Conservation (phyloP, 2,329 filamentous ascomycete species). For the Parastagonospora avenae region DNA sequence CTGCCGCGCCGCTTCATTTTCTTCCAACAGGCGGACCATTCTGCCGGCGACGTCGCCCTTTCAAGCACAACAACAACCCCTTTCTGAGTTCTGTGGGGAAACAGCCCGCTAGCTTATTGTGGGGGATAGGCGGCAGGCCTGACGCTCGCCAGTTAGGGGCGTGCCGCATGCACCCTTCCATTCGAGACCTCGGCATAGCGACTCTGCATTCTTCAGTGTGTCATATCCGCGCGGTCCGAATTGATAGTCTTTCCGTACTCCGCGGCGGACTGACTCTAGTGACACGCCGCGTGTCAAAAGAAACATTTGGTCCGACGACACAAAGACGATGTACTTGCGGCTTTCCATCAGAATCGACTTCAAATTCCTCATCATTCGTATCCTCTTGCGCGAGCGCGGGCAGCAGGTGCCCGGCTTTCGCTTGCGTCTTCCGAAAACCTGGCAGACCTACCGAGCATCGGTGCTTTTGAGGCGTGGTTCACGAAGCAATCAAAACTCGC, state of each 20-base stretch:
- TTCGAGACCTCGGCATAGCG: background rate
- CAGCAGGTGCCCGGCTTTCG: conserved; percentile 3
- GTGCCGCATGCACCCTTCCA: conserved; percentile 2
- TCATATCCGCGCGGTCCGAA: conserved; percentile 5
- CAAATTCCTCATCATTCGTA: background rate
- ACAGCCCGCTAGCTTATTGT: conserved; percentile 16
- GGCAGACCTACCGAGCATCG: background rate
- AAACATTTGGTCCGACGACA: background rate
- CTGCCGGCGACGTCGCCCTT: background rate
- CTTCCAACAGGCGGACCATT: background rate
- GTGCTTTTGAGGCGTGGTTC: background rate
- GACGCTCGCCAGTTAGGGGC: background rate
- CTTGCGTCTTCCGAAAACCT: conserved; percentile 13
- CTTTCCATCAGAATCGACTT: background rate
- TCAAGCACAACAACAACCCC: background rate
- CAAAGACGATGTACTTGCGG: background rate
- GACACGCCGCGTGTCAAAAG: background rate
- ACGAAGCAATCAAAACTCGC: conserved; percentile 6
- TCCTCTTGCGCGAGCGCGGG: background rate
- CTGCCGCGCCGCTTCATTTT: background rate
- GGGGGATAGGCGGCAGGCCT: conserved; percentile 21
- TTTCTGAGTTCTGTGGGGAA: conserved; percentile 8
- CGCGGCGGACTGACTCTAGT: background rate
- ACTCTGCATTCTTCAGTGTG: background rate
- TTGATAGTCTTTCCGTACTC: background rate